Conservation (phyloP, 257 asterid species). For the Solanum gracilifrons region DNA sequence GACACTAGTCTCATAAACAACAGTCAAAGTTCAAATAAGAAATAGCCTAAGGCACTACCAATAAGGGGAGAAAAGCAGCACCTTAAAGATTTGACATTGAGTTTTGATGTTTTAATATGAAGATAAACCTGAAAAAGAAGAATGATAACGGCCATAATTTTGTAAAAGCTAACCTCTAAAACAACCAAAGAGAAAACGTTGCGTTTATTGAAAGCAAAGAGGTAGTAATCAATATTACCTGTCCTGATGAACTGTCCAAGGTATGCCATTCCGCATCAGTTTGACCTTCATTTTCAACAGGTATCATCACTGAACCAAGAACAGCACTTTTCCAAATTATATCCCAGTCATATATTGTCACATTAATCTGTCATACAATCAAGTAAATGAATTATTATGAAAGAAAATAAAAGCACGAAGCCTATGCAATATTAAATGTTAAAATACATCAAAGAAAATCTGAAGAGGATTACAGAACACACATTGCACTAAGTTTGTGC, state of each 20-base stretch:
- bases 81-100: conserved; percentile 47
- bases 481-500: background rate
- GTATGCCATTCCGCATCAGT: conserved; percentile 77
- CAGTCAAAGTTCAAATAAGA: background rate
- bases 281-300: conserved; percentile 63
- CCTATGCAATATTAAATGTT: background rate
- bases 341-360: conserved; percentile 88
- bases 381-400: conserved; percentile 11
- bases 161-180: background rate
- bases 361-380: conserved; percentile 53
- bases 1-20: background rate
- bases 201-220: background rate
- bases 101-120: conserved; percentile 55
- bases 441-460: background rate
- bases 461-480: background rate
- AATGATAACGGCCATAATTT: background rate
- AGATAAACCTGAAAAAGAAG: conserved; percentile 67
- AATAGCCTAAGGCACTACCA: background rate
- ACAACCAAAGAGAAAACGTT: background rate
- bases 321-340: conserved; percentile 77
- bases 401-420: background rate
- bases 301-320: conserved; percentile 69
- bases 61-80: conserved; percentile 1
- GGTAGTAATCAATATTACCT: conserved; percentile 34
- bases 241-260: conserved; percentile 75